These are phyloP conservation scores for Raffaelea albimanens DNA, from an alignment of 2,329 filamentous ascomycete genomes.

Conservation along the genomic window DNA sequence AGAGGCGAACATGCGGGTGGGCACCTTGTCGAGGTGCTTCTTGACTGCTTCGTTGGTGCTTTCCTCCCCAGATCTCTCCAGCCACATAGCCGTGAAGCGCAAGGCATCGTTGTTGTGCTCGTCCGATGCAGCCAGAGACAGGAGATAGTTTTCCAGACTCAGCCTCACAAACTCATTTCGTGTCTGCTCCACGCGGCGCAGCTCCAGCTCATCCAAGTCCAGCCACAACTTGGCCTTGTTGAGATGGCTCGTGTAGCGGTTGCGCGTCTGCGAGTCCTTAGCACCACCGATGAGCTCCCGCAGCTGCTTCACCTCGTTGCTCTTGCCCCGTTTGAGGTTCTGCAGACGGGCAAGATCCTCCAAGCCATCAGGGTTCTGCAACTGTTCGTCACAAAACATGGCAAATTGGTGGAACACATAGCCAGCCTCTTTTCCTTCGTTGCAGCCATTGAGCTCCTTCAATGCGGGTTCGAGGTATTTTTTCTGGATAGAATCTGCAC, in stretches of 20 bases:
- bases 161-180: slow-evolving; percentile 77
- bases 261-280: slow-evolving; percentile 41
- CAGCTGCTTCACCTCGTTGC: slow-evolving; percentile 68
- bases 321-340: slow-evolving; percentile 70
- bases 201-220: slow-evolving; percentile 80
- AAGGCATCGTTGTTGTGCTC: slow-evolving; percentile 82
- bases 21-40: slow-evolving; percentile 61
- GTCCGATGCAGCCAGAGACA: slow-evolving; percentile 76
- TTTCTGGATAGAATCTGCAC: slow-evolving; percentile 80
- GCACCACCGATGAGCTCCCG: slow-evolving; percentile 47
- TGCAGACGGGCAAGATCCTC: slow-evolving; percentile 78
- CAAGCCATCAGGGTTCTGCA: slow-evolving; percentile 74
- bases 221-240: slow-evolving; percentile 78
- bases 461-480: slow-evolving; percentile 80
- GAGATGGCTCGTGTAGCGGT: slow-evolving; percentile 50
- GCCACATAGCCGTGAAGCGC: slow-evolving; percentile 88
- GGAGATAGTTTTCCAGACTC: slow-evolving; percentile 86
- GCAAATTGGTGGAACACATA: slow-evolving; percentile 93
- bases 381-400: slow-evolving; percentile 85
- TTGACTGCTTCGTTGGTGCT: slow-evolving; percentile 69
- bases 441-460: slow-evolving; percentile 62
- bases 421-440: slow-evolving; percentile 64
- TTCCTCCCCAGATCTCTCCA: slow-evolving; percentile 71
- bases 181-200: slow-evolving; percentile 65
- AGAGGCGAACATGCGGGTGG: slow-evolving; percentile 83